These are phyloP conservation scores for Hyphodiscus hymeniophilus DNA, from an alignment of 495 filamentous ascomycete species.

Conservation along the genomic window DNA sequence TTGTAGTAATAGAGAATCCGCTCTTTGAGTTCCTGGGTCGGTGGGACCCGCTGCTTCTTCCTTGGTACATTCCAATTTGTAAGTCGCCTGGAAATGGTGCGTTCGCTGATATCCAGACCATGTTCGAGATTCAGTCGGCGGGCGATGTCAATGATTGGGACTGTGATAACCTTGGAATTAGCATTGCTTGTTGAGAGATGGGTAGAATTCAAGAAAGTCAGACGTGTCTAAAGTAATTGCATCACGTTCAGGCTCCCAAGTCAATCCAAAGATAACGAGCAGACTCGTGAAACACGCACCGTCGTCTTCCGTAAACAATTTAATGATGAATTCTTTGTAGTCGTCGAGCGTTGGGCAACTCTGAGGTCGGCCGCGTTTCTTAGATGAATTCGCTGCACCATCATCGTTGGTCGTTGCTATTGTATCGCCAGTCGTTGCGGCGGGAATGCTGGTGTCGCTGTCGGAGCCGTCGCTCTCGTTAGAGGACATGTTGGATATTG, in stretches of 20 bases:
- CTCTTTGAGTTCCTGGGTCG: slow-evolving; percentile 12
- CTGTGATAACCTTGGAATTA: too few species aligned
- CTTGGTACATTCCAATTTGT: slow-evolving; percentile 20
- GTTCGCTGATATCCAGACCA: slow-evolving; percentile 18
- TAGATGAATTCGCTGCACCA: not conserved
- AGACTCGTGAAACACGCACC: too few species aligned
- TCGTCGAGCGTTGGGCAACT: slow-evolving; percentile 12
- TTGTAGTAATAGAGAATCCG: slow-evolving; percentile 18
- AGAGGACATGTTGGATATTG: slow-evolving; percentile 15
- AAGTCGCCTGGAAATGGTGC: slow-evolving; percentile 19
- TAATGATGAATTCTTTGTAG: slow-evolving; percentile 17
- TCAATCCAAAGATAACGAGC: too few species aligned
- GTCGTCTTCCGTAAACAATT: slow-evolving; percentile 16
- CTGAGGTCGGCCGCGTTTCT: slow-evolving; percentile 18
- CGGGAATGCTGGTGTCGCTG: not conserved
- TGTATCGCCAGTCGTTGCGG: not conserved
- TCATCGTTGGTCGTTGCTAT: too few species aligned
- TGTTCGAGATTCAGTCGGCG: slow-evolving; percentile 17
- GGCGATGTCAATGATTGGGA: slow-evolving; percentile 20
- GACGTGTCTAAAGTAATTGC: too few species aligned
- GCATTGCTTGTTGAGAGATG: too few species aligned
- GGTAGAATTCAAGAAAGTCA: too few species aligned
- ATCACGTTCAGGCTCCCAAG: too few species aligned
- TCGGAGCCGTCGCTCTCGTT: slow-evolving; percentile 4
- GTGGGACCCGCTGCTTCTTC: slow-evolving; percentile 12